phyloP scores from a whole-genome alignment of 305 asterid species.

The Fraxinus nigra region DNA sequence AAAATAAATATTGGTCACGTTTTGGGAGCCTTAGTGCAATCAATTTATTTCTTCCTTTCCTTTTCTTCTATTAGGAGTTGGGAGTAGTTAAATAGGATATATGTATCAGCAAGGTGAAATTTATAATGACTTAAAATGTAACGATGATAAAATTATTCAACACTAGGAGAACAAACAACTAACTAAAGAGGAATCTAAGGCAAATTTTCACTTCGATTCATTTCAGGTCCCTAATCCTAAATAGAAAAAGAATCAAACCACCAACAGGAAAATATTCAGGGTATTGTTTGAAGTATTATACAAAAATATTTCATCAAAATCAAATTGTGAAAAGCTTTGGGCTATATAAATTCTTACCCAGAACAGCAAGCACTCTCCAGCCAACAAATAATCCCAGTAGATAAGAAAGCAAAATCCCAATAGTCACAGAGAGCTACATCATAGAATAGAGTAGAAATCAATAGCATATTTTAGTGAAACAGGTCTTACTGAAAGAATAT shows the following conservation, averaged over 20 bases:
- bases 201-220: neutral
- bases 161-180: neutral
- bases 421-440: slow-evolving; percentile 86
- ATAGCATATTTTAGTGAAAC: slow-evolving; percentile 11
- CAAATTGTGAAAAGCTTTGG: neutral
- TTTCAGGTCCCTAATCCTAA: slow-evolving; percentile 1
- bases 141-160: neutral
- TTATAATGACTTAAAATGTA: neutral
- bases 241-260: neutral
- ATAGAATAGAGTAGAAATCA: slow-evolving; percentile 7
- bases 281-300: neutral
- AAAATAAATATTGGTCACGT: slow-evolving; percentile 20
- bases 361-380: slow-evolving; percentile 94
- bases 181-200: neutral
- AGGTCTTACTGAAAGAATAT: slow-evolving; percentile 7
- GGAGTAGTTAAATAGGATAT: neutral
- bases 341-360: slow-evolving; percentile 49
- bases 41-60: neutral
- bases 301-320: neutral
- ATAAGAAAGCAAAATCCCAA: slow-evolving; percentile 88
- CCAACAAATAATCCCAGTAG: slow-evolving; percentile 74
- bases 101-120: slow-evolving; percentile 1
- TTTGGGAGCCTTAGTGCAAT: neutral
- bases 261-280: neutral
- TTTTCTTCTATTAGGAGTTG: neutral